Percentiles rank a stretch among this genome's conserved stretches.
phyloP scores from a whole-genome alignment of 2,329 filamentous ascomycete species.

The Ceratocystis colombiana region DNA sequence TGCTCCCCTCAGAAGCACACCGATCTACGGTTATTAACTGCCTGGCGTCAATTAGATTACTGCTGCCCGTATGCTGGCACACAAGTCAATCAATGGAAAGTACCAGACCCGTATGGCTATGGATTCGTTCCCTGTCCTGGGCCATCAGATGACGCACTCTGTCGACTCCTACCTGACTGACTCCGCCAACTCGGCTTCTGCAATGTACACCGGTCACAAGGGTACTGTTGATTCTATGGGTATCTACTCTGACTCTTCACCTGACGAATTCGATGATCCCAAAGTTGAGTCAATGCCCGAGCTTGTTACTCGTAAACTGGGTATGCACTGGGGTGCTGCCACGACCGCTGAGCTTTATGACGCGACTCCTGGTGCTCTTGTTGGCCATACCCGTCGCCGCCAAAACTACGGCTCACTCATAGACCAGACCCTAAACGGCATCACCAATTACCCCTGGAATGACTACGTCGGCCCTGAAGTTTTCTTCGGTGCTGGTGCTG shows the following conservation, averaged over 20 bases:
- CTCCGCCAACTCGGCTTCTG: constrained; percentile 73
- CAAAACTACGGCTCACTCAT: constrained; percentile 60
- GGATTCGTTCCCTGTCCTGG: constrained; percentile 76
- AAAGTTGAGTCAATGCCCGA: constrained; percentile 79
- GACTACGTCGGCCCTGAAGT: constrained; percentile 65
- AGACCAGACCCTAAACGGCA: constrained; percentile 64
- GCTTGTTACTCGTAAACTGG: constrained; percentile 60
- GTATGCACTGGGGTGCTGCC: constrained; percentile 54
- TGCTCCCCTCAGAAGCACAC: no score
- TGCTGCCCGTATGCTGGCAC: constrained; percentile 68
- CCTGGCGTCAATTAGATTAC: constrained; percentile 41
- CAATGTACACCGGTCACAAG: constrained; percentile 76
- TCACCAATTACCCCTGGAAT: constrained; percentile 75
- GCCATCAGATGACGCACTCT: constrained; percentile 83
- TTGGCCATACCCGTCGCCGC: constrained; percentile 62
- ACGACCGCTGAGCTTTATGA: constrained; percentile 74
- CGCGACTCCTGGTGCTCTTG: constrained; percentile 68
- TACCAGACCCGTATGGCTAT: constrained; percentile 66
- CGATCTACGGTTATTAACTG: neutral
- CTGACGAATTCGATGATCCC: constrained; percentile 66
- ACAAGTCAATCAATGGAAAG: constrained; percentile 75
- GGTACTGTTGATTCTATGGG: constrained; percentile 70
- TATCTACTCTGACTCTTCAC: constrained; percentile 68
- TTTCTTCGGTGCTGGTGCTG: constrained; percentile 71
- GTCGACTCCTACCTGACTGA: constrained; percentile 80